phyloP scores from a whole-genome alignment of 148 eudicot species.

The Vaccinium corymbosum region DNA sequence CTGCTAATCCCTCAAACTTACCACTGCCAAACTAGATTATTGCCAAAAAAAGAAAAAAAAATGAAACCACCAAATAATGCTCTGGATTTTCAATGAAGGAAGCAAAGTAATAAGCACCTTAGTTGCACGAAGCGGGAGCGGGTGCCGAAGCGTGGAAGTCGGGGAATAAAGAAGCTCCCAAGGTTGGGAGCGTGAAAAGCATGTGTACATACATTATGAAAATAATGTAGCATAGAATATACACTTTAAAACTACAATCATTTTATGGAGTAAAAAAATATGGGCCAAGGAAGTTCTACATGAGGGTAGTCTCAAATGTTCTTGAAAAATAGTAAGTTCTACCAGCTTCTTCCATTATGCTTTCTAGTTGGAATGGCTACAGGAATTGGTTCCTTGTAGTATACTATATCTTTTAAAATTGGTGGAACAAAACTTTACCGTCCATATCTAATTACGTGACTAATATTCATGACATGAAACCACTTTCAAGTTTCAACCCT shows the following conservation, averaged over 20 bases:
- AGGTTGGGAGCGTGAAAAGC: no score
- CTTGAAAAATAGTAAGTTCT: neutral
- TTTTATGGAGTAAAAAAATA: no score
- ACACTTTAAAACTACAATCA: no score
- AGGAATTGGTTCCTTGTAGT: neutral
- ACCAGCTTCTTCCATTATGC: neutral
- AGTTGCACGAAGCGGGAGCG: no score
- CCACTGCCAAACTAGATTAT: neutral
- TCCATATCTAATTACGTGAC: neutral
- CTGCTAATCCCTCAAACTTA: neutral
- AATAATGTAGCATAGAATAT: no score
- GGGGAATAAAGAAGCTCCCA: no score
- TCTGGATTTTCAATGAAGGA: neutral
- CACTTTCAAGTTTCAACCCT: neutral
- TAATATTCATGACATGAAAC: no score
- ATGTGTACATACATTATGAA: no score
- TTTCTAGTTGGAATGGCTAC: neutral
- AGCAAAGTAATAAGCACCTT: neutral
- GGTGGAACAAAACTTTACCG: neutral
- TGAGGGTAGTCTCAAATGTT: neutral
- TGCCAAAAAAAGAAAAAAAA: no score
- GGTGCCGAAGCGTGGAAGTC: no score
- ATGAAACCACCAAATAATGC: neutral
- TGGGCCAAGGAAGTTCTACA: neutral
- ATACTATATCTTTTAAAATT: neutral